phyloP scores from a whole-genome alignment of 768 basidiomycete species.

The Leccinum sublutescens region DNA sequence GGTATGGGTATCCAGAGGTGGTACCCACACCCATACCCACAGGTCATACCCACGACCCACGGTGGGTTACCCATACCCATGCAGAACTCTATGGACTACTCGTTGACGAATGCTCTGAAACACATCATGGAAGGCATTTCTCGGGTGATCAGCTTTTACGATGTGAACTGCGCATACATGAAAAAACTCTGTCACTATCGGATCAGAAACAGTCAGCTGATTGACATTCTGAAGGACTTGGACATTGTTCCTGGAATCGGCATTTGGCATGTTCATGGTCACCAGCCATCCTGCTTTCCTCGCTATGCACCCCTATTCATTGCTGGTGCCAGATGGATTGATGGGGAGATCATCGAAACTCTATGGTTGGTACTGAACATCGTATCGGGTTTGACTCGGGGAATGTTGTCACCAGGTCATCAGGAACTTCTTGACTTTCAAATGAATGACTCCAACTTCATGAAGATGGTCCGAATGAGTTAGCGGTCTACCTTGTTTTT shows the following conservation, averaged over 20 bases:
- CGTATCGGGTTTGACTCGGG: background rate
- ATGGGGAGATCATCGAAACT: background rate
- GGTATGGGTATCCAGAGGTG: too few relatives aligned
- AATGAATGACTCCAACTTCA: slow-evolving; percentile 9
- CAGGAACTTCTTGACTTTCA: slow-evolving; percentile 7
- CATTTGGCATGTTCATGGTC: slow-evolving; percentile 27
- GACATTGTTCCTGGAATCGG: slow-evolving; percentile 20
- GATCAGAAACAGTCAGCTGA: background rate
- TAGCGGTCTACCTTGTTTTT: background rate
- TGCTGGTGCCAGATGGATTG: background rate
- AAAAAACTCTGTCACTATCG: background rate
- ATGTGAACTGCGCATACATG: slow-evolving; percentile 12
- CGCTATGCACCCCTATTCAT: background rate
- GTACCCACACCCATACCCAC: too few relatives aligned
- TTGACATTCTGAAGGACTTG: background rate
- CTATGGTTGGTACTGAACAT: slow-evolving; percentile 1
- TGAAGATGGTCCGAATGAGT: slow-evolving; percentile 5
- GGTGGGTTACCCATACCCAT: too few relatives aligned
- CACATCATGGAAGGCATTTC: background rate
- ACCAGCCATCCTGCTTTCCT: slow-evolving; percentile 22
- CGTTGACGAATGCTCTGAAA: background rate
- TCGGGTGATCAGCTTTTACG: background rate
- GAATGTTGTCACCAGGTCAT: background rate
- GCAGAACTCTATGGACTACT: background rate
- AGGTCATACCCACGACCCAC: too few relatives aligned